Percentiles rank a stretch among this genome's conserved stretches.
Evolutionary conservation across 2,329 filamentous ascomycete genomes (phyloP).

Genomic region (Aspergillus pseudotamarii): DNA sequence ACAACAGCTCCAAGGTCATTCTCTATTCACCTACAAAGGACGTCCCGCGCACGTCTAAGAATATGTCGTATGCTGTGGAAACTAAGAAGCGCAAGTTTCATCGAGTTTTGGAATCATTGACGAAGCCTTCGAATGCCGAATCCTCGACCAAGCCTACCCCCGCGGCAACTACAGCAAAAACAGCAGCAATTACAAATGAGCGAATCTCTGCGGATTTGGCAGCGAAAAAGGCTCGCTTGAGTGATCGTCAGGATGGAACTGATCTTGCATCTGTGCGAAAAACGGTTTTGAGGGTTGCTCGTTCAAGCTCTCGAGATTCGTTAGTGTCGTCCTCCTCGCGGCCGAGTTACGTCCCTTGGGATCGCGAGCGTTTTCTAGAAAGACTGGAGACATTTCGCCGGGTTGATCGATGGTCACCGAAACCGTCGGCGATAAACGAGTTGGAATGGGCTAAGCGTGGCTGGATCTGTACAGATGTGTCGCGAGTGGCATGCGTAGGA

Average conservation of each 20-base stretch:
- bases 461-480: conserved; percentile 82
- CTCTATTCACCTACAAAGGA: background rate
- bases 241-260: conserved; percentile 20
- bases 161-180: conserved; percentile 12
- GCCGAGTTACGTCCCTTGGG: conserved; percentile 82
- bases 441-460: conserved; percentile 93
- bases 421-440: conserved; percentile 82
- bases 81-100: conserved; percentile 53
- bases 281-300: conserved; percentile 29
- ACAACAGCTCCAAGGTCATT: background rate
- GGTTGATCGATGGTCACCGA: conserved; percentile 90
- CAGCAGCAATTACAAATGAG: conserved; percentile 19
- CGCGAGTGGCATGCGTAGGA: conserved; percentile 78
- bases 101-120: conserved; percentile 49
- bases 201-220: conserved; percentile 30
- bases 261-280: conserved; percentile 27
- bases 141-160: conserved; percentile 22
- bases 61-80: conserved; percentile 49
- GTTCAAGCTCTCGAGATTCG: conserved; percentile 32
- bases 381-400: conserved; percentile 86
- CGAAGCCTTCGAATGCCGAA: conserved; percentile 33
- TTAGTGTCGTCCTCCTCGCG: conserved; percentile 38
- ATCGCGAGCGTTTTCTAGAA: conserved; percentile 78
- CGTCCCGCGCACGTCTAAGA: conserved; percentile 5
- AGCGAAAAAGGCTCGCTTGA: conserved; percentile 40